Evolutionary conservation across 306 rosid genomes (phyloP), one percentile per base, ranked within the genome.

Genomic region (Geum urbanum): DNA sequence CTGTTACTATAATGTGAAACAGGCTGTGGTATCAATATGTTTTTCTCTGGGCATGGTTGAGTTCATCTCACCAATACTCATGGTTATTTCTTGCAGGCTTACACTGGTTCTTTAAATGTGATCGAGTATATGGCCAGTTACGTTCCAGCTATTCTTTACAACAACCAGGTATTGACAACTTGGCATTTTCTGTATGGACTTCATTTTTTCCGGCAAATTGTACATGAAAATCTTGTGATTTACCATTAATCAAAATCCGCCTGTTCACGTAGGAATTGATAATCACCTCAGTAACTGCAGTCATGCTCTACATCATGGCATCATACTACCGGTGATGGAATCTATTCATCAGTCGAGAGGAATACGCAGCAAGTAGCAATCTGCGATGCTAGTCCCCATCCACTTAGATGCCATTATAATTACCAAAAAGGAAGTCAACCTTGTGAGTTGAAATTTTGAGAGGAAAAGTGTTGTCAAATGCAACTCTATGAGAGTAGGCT

Each of bases 71-170:
- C 66, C 69, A 62, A 66, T 40, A 41, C 12, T 67, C 58, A 24
- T 50, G 44, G 41, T 76, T 66, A 39, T 60, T 74, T 76, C 64
- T 78, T 84, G 86, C 92, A 94, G 96, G 96, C 75, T 77, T 94
- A 85, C 83, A 94, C 99, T 46, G 75, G 86, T 12, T 44, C 78
- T 79, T 77, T 94, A 86, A 94, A 94, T 89, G 65, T 94, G 74
- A 86, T 91, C 3, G 99, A 94, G 89, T 84, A 70, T 80, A 62
- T 74, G 4, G 87, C 96, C 66, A 78, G 96, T 67, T 88, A 10
- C 61, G 91, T 94, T 49, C 99, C 99, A 58, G 71, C 70, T n/a
- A 32, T 85, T 65, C 85, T 94, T 40, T 94, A 88, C 88, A 87
- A 91, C 81, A 91, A 73, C 77, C 99, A 94, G 99, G 99, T 94